Base-by-base conservation (phyloP, 192 early-diverging fungal genomes). In the Coemansia guatemalensis region DNA sequence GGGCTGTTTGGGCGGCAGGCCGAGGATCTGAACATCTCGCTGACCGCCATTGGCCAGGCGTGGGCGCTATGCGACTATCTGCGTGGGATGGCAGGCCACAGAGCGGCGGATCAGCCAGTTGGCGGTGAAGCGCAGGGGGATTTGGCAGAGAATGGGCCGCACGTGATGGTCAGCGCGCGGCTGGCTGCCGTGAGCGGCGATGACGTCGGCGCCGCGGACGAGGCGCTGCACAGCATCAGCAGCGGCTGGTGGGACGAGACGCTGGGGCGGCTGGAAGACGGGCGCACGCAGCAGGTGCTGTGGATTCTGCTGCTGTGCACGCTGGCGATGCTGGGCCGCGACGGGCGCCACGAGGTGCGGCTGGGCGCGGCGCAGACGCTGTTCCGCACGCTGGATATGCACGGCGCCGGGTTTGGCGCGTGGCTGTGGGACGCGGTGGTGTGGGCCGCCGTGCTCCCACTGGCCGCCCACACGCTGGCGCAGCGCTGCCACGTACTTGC, bases 31-130 rank as follows among this genome's bases (percentile, higher is more conserved):
- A 99, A 99, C 71, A 96, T 99, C 47, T 88, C 91, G 51, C 75
- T 99, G 33, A 96, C 97, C 0, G 90, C 95, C 5, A 85, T 96
- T 32, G 93, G 95, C 1, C 80, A 98, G 54, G 75, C 94, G 11
- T 99, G 96, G 96, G 91, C 90, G 48, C 81, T 99, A 25, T 89
- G 92, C 47, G 95, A 97, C 75, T 93, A 87, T 64, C 84, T 99
- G 54, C 85, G 93, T 27, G 90, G 63, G 9, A 18, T 50, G 14
- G 22, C 30, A 18, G 24, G 21, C 47, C 14, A 0, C 54, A 17
- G 24, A 1, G 8, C 53, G 23, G 18, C 29, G 29, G 29, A 27
- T 7, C 18, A 22, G 17, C 11, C 11, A 4, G 8, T 30, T 4
- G 7, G 7, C 35, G 21, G 14, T n/a, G 23, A 33, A 0, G 24